Evolutionary conservation across 805 yeast genomes (phyloP), one percentile per base, ranked within the genome.

Genomic region (Pachysolen tannophilus): DNA sequence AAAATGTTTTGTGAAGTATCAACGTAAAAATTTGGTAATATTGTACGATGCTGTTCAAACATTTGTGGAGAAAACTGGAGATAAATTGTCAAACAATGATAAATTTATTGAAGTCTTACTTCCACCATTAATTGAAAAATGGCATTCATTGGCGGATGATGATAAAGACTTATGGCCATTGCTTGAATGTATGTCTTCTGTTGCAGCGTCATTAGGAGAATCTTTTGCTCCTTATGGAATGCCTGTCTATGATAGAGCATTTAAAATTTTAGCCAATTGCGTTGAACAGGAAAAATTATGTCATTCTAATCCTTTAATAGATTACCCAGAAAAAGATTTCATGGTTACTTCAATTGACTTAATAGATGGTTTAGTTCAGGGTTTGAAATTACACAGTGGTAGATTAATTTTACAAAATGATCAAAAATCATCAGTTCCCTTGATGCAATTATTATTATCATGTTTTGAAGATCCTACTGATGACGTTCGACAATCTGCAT

Each of bases 401-500:
- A 80, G 72, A 28, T 60, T 83, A 43, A 67, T 81, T 33, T 46
- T 51, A 17, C 62, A 61, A 33, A 51, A 58, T 37, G 43, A 47
- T 8, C 43, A 37, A 8, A 13, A 6, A 11, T 18, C 20, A 43
- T 35, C 38, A 18, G 40, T 42, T 3, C 53, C 66, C 21, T 50
- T 88, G 38, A 67, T 84, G 62, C 76, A 72, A 25, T 60, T 87
- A 32, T 52, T 88, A 38, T 48, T 82, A 20, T 65, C 73, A 30
- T 81, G 94, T 51, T 68, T 86, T 43, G 81, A 78, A 43, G 95
- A 86, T 53, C 70, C 75, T 4, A 72, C 68, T 18, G 78, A 77
- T 42, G 97, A 92, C 55, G 96, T 92, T n/a, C 72, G 97, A 43
- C 98, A 92, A 58, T 75, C 86, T 39, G 85, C 90, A 0, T 86